Percentiles rank a stretch among this genome's conserved stretches.
Conservation (phyloP, 2,329 filamentous ascomycete species). For the Aspergillus pseudoglaucus region DNA sequence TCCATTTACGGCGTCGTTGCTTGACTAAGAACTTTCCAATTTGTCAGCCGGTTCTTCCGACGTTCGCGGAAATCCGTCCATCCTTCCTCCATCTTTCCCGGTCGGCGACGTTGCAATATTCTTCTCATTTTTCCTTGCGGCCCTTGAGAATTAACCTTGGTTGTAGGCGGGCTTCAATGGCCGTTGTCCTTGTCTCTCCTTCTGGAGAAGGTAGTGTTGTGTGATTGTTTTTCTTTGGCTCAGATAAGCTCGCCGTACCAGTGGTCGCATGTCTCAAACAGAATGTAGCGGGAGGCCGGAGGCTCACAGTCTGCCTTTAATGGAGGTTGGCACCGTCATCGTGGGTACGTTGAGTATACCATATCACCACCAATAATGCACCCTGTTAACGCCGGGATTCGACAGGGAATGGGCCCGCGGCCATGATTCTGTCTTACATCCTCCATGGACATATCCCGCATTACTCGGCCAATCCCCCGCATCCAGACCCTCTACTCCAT, state of each 20-base stretch:
- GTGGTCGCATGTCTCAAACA: slow-evolving; percentile 20
- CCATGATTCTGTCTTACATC: slow-evolving; percentile 57
- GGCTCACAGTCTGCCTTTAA: slow-evolving; percentile 22
- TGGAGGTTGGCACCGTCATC: slow-evolving; percentile 38
- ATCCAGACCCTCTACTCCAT: slow-evolving; percentile 53
- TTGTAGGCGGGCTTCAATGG: slow-evolving; percentile 16
- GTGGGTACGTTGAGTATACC: slow-evolving; percentile 31
- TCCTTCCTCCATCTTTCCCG: slow-evolving; percentile 5
- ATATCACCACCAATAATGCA: slow-evolving; percentile 7
- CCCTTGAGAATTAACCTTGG: background rate
- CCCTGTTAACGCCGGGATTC: slow-evolving; percentile 4
- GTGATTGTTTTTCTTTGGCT: background rate
- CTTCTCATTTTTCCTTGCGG: background rate
- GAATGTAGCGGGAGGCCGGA: slow-evolving; percentile 24
- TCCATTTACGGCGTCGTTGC: background rate
- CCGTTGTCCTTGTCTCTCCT: slow-evolving; percentile 11
- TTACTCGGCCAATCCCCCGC: slow-evolving; percentile 45
- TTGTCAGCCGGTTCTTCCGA: slow-evolving; percentile 26
- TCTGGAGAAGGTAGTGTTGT: slow-evolving; percentile 13
- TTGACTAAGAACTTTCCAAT: slow-evolving; percentile 7
- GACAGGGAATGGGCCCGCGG: slow-evolving; percentile 55
- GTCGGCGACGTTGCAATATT: background rate
- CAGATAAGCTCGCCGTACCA: background rate
- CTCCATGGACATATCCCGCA: slow-evolving; percentile 55
- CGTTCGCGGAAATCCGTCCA: slow-evolving; percentile 5